Evolutionary conservation across 2,329 filamentous ascomycete species (phyloP).

Genomic region (Hypoxylon sp.): DNA sequence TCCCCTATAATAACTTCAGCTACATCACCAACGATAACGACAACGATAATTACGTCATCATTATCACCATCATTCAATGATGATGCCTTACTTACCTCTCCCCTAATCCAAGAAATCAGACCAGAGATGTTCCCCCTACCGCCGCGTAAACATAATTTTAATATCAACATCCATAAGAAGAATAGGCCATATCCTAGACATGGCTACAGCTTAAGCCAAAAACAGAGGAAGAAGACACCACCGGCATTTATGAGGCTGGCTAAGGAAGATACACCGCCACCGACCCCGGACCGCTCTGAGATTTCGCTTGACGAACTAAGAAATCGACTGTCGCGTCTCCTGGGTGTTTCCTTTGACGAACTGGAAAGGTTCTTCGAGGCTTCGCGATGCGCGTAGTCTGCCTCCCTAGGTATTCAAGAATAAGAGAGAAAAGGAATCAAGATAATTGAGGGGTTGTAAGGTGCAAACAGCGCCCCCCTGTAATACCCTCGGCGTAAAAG

Average conservation of each 20-base stretch:
- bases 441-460: neutral
- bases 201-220: neutral
- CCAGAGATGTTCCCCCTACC: conserved; percentile 39
- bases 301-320: conserved; percentile 54
- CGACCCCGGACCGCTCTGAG: conserved; percentile 44
- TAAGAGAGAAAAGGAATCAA: neutral
- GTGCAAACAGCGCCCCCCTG: neutral
- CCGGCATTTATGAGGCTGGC: conserved; percentile 10
- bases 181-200: conserved; percentile 2
- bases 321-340: conserved; percentile 50
- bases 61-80: neutral
- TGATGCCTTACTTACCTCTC: neutral
- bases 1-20: conserved; percentile 17
- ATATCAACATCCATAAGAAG: neutral
- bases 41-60: conserved; percentile 1
- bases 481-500: neutral
- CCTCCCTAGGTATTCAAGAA: neutral
- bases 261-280: conserved; percentile 16
- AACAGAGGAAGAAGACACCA: conserved; percentile 14
- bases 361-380: conserved; percentile 52
- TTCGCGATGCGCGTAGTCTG: conserved; percentile 29
- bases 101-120: neutral
- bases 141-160: conserved; percentile 18
- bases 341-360: conserved; percentile 52
- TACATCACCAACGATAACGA: conserved; percentile 2